phyloP scores from a whole-genome alignment of 352 stramenopile species.

The Pythium utonaiense region DNA sequence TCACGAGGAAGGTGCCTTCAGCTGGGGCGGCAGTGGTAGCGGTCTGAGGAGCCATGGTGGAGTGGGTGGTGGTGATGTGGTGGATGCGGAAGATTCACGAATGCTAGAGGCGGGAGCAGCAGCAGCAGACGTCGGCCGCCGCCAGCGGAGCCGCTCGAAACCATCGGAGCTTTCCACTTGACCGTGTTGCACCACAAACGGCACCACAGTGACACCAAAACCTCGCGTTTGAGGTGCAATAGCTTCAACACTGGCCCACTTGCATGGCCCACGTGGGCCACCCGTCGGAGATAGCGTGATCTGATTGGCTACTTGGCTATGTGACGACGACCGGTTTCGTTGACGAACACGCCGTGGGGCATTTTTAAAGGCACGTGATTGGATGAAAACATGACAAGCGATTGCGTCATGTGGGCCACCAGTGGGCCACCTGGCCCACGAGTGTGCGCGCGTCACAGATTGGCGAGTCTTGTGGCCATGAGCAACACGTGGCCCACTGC shows the following conservation, averaged over 20 bases:
- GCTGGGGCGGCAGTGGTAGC: conserved; percentile 28
- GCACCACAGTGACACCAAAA: conserved; percentile 12
- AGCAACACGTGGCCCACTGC: conserved; percentile 12
- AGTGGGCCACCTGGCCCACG: conserved; percentile 18
- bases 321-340: neutral
- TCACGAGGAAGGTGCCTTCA: conserved; percentile 90
- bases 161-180: conserved; percentile 2
- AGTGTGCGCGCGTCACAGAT: conserved; percentile 5
- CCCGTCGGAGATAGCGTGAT: neutral
- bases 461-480: conserved; percentile 7
- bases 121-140: neutral
- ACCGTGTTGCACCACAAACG: conserved; percentile 9
- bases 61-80: conserved; percentile 9
- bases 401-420: conserved; percentile 25
- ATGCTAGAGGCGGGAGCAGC: neutral
- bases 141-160: conserved; percentile 4
- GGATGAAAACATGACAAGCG: conserved; percentile 5
- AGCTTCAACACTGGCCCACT: conserved; percentile 26
- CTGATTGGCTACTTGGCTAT: conserved; percentile 17
- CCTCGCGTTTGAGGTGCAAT: conserved; percentile 23
- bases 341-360: conserved; percentile 10
- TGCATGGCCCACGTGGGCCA: conserved; percentile 27
- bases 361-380: neutral
- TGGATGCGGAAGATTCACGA: conserved; percentile 16
- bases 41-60: conserved; percentile 30